Conservation (phyloP, 163 green algal genomes). For the Volvox carteri region DNA sequence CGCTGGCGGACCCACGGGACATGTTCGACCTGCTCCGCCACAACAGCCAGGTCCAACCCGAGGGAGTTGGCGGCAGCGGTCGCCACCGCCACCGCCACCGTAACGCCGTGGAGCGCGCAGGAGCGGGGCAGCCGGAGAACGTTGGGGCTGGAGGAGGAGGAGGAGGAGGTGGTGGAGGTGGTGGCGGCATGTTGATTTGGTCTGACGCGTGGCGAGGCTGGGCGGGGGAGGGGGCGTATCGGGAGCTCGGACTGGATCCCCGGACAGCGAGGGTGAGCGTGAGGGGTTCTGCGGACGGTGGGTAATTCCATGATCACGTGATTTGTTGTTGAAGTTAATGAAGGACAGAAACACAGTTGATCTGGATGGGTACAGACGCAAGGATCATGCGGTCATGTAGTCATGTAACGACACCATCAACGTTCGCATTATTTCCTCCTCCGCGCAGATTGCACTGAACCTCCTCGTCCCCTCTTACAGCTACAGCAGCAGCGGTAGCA, state of each 20-base stretch:
- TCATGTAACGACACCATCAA: too few relatives aligned
- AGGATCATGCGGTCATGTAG: too few relatives aligned
- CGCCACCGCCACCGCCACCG: too few relatives aligned
- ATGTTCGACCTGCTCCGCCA: neutral
- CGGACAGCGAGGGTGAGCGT: neutral
- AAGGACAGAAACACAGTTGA: too few relatives aligned
- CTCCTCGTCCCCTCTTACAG: neutral
- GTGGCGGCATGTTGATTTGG: slow-evolving; percentile 32
- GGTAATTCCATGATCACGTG: too few relatives aligned
- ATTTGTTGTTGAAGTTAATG: too few relatives aligned
- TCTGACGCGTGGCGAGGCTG: slow-evolving; percentile 48
- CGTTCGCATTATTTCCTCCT: too few relatives aligned
- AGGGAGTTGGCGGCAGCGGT: neutral
- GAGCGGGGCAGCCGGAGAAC: too few relatives aligned
- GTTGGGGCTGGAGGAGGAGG: too few relatives aligned
- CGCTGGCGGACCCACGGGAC: slow-evolving; percentile 53
- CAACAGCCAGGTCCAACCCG: neutral
- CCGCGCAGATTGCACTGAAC: neutral
- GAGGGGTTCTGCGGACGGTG: too few relatives aligned
- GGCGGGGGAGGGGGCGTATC: neutral
- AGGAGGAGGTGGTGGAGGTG: neutral
- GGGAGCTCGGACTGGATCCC: slow-evolving; percentile 23
- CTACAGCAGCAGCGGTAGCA: neutral
- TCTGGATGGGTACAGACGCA: too few relatives aligned
- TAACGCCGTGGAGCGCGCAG: too few relatives aligned